These are phyloP conservation scores for Ustulina deusta DNA, from an alignment of 2,329 filamentous ascomycete species.

Conservation along the genomic window DNA sequence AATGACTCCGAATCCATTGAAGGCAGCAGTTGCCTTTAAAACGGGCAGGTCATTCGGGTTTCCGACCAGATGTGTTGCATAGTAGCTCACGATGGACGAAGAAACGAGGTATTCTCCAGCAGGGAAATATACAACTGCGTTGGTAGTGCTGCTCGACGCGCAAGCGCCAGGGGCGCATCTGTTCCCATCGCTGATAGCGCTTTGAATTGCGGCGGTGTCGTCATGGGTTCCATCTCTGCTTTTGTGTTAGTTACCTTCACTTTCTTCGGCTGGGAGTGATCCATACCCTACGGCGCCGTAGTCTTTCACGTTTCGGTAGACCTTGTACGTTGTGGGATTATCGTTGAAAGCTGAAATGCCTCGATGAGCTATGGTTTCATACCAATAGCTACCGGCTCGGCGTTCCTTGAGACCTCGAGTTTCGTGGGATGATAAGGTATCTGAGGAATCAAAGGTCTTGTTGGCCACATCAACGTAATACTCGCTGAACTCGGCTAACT, in stretches of 20 bases:
- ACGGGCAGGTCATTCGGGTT: constrained; percentile 60
- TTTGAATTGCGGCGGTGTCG: constrained; percentile 38
- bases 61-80: constrained; percentile 77
- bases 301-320: constrained; percentile 55
- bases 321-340: constrained; percentile 49
- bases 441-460: constrained; percentile 26
- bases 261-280: neutral
- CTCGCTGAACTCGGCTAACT: constrained; percentile 40
- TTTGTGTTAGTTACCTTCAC: constrained; percentile 13
- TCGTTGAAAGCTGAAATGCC: constrained; percentile 53
- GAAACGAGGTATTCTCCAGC: constrained; percentile 38
- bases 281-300: constrained; percentile 52
- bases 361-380: constrained; percentile 51
- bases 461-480: constrained; percentile 36
- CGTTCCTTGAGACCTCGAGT: constrained; percentile 36
- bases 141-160: constrained; percentile 37
- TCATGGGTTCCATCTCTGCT: constrained; percentile 38
- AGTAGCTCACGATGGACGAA: constrained; percentile 76
- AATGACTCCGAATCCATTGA: constrained; percentile 61
- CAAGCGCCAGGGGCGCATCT: constrained; percentile 38
- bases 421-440: constrained; percentile 10
- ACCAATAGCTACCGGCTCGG: constrained; percentile 47
- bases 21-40: constrained; percentile 65
- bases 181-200: constrained; percentile 36
- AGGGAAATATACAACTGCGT: constrained; percentile 43